phyloP scores from a whole-genome alignment of 257 asterid species.

The Scutellaria barbata region DNA sequence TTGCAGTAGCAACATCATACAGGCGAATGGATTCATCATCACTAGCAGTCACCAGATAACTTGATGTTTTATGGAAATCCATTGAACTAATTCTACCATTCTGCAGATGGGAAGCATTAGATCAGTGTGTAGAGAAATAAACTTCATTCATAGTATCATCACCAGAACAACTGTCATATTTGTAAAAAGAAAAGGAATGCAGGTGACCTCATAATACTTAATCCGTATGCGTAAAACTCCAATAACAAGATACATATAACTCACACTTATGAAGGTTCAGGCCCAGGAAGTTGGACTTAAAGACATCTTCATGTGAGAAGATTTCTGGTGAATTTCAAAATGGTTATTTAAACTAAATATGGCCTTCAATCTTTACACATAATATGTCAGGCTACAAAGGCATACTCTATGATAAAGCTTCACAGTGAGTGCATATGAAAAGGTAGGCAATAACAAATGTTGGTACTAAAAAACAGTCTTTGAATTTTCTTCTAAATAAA shows the following conservation, averaged over 20 bases:
- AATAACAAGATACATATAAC: neutral
- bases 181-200: neutral
- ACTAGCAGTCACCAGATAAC: constrained; percentile 91
- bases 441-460: constrained; percentile 1
- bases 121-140: constrained; percentile 27
- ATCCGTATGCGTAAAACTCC: constrained; percentile 18
- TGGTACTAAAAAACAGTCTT: neutral
- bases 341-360: neutral
- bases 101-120: constrained; percentile 52
- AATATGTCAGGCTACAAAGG: neutral
- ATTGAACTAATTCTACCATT: constrained; percentile 95
- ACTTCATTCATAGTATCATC: constrained; percentile 14
- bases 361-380: constrained; percentile 1
- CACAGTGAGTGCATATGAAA: neutral
- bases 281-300: neutral
- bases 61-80: constrained; percentile 92
- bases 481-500: neutral
- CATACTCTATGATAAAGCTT: constrained; percentile 19
- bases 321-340: constrained; percentile 11
- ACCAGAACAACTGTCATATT: neutral
- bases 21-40: constrained; percentile 96
- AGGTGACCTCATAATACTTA: neutral
- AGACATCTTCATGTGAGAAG: constrained; percentile 2
- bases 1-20: constrained; percentile 85
- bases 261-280: constrained; percentile 15